Percentiles rank a stretch among this genome's conserved stretches.
These are phyloP conservation scores for Mytilinidion resinicola DNA, from an alignment of 495 filamentous ascomycete species.

Conservation along the genomic window DNA sequence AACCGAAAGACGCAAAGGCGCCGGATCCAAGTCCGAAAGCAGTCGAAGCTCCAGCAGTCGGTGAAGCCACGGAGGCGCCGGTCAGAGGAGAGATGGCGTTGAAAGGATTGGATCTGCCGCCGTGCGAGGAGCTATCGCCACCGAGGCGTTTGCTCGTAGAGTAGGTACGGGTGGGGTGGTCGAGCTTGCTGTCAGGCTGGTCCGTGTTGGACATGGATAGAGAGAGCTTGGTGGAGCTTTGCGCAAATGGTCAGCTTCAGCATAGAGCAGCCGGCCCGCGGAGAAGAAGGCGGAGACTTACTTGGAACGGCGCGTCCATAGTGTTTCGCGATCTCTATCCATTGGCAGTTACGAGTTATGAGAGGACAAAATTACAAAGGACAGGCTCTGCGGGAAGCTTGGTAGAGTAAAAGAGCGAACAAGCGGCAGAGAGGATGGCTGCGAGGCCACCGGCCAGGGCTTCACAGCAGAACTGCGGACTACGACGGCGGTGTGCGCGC, in stretches of 20 bases:
- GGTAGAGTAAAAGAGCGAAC: conserved; percentile 27
- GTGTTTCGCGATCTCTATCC: conserved; percentile 58
- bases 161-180: conserved; percentile 57
- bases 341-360: conserved; percentile 13
- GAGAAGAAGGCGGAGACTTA: conserved; percentile 43
- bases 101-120: conserved; percentile 74
- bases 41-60: conserved; percentile 78
- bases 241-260: conserved; percentile 20
- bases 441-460: conserved; percentile 21
- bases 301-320: conserved; percentile 94
- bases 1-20: conserved; percentile 95
- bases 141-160: conserved; percentile 65
- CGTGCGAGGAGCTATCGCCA: conserved; percentile 69
- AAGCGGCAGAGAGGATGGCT: conserved; percentile 19
- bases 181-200: conserved; percentile 54
- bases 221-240: conserved; percentile 81
- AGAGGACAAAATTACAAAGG: background rate
- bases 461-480: background rate
- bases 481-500: background rate
- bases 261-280: conserved; percentile 6
- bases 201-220: conserved; percentile 63
- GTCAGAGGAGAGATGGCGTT: conserved; percentile 68
- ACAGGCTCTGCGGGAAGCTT: conserved; percentile 17
- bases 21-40: conserved; percentile 92
- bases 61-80: conserved; percentile 66